phyloP scores from a whole-genome alignment of 805 yeast genomes.

The Metschnikowia orientalis region DNA sequence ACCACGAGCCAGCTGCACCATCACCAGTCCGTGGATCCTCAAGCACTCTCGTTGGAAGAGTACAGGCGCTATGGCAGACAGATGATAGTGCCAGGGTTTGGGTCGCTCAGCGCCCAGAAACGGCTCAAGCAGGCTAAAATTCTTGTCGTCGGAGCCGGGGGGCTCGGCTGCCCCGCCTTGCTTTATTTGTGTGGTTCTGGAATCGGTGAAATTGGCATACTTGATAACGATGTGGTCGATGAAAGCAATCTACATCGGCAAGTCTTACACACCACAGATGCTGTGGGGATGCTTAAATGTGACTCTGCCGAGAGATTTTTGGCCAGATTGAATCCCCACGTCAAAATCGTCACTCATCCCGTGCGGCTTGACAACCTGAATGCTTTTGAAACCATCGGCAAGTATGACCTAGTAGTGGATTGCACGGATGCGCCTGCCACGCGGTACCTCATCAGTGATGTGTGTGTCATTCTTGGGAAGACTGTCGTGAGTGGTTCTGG shows the following conservation, averaged over 20 bases:
- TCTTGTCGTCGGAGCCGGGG: conserved; percentile 93
- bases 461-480: conserved; percentile 60
- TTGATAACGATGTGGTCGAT: conserved; percentile 85
- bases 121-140: conserved; percentile 54
- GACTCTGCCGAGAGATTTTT: conserved; percentile 68
- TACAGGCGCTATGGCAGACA: conserved; percentile 88
- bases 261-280: conserved; percentile 64
- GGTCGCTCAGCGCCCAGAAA: conserved; percentile 48
- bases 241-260: conserved; percentile 86
- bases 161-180: conserved; percentile 89
- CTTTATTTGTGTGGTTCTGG: conserved; percentile 87
- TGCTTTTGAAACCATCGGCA: conserved; percentile 56
- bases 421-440: conserved; percentile 93
- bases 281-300: conserved; percentile 68
- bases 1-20: neutral
- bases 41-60: conserved; percentile 51
- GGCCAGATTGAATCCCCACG: conserved; percentile 60
- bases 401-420: conserved; percentile 77
- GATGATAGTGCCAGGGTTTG: conserved; percentile 84
- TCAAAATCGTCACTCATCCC: conserved; percentile 50
- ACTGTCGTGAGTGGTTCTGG: conserved; percentile 92
- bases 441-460: conserved; percentile 83
- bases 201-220: conserved; percentile 76
- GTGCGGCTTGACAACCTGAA: conserved; percentile 49
- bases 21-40: neutral